Evolutionary conservation across 352 stramenopile species (phyloP).

Genomic region (Pythium plurisporium): DNA sequence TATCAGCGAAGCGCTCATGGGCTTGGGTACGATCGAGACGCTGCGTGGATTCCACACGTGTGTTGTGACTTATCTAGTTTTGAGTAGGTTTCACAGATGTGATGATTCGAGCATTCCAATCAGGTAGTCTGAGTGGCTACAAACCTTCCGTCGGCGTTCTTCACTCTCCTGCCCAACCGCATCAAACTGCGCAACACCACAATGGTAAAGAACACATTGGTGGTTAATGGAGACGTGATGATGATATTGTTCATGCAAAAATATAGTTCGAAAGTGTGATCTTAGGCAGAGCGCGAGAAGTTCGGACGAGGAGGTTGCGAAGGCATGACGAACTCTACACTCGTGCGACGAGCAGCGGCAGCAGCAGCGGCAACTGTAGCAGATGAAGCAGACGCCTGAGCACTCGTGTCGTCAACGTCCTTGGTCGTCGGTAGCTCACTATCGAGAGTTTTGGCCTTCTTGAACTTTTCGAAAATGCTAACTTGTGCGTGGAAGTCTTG

Average conservation of each 20-base stretch:
- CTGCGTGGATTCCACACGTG: neutral
- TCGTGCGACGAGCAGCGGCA: slow-evolving; percentile 4
- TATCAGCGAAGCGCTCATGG: slow-evolving; percentile 1
- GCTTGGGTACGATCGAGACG: slow-evolving; percentile 1
- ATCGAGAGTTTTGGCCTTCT: slow-evolving; percentile 27
- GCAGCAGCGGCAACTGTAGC: neutral
- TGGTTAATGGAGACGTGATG: too few species aligned
- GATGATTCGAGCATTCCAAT: slow-evolving; percentile 46
- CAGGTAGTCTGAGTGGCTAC: slow-evolving; percentile 68
- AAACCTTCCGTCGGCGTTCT: slow-evolving; percentile 18
- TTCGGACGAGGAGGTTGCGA: slow-evolving; percentile 12
- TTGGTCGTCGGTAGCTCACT: slow-evolving; percentile 11
- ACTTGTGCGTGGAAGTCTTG: slow-evolving; percentile 27
- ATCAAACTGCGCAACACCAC: too few species aligned
- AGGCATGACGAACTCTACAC: slow-evolving; percentile 20
- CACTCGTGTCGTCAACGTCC: neutral
- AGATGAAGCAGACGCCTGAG: too few species aligned
- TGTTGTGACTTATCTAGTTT: neutral
- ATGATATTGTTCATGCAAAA: neutral
- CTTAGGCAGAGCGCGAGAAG: slow-evolving; percentile 18
- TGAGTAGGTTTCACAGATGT: slow-evolving; percentile 50
- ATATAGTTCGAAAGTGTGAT: neutral
- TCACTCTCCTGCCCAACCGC: slow-evolving; percentile 9
- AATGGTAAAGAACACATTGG: too few species aligned
- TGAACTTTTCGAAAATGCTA: slow-evolving; percentile 28